These are phyloP conservation scores for Verticillium alfalfae DNA, from an alignment of 2,329 filamentous ascomycete species.

Conservation along the genomic window DNA sequence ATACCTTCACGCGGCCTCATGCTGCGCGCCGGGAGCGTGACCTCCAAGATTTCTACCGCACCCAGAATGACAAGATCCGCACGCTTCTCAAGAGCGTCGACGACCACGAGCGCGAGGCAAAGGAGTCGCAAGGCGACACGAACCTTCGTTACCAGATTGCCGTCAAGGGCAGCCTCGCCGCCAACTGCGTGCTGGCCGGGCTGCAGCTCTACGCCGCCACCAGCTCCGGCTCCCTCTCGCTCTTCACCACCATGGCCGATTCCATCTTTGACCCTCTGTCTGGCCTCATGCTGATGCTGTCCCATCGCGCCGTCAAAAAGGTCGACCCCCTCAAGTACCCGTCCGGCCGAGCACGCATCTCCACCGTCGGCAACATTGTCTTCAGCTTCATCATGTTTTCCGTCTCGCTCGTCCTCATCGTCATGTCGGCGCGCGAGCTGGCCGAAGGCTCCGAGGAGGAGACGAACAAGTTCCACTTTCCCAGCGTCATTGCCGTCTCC, in stretches of 20 bases:
- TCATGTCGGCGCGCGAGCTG: slow-evolving; percentile 74
- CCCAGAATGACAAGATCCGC: slow-evolving; percentile 91
- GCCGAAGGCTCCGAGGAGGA: slow-evolving; percentile 37
- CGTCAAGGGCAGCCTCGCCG: slow-evolving; percentile 64
- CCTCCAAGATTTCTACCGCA: slow-evolving; percentile 78
- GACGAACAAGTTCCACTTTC: slow-evolving; percentile 66
- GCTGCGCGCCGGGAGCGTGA: slow-evolving; percentile 38
- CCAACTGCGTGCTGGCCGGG: slow-evolving; percentile 72
- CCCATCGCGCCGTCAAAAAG: slow-evolving; percentile 78
- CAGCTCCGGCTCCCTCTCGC: slow-evolving; percentile 81
- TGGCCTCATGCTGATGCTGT: slow-evolving; percentile 81
- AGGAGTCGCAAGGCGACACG: slow-evolving; percentile 74
- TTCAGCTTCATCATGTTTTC: slow-evolving; percentile 96
- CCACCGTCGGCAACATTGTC: slow-evolving; percentile 91
- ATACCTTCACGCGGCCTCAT: slow-evolving; percentile 12
- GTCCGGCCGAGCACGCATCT: slow-evolving; percentile 86
- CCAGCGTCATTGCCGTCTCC: slow-evolving; percentile 78
- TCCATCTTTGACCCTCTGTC: slow-evolving; percentile 88
- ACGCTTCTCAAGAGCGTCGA: slow-evolving; percentile 87
- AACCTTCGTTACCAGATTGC: slow-evolving; percentile 69
- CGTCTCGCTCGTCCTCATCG: slow-evolving; percentile 88
- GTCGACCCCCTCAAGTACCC: slow-evolving; percentile 86
- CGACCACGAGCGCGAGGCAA: slow-evolving; percentile 78
- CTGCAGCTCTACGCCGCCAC: slow-evolving; percentile 88
- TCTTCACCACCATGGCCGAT: slow-evolving; percentile 98